Conservation (phyloP, 2,329 filamentous ascomycete species). For the Arthrobotrys megalospora region DNA sequence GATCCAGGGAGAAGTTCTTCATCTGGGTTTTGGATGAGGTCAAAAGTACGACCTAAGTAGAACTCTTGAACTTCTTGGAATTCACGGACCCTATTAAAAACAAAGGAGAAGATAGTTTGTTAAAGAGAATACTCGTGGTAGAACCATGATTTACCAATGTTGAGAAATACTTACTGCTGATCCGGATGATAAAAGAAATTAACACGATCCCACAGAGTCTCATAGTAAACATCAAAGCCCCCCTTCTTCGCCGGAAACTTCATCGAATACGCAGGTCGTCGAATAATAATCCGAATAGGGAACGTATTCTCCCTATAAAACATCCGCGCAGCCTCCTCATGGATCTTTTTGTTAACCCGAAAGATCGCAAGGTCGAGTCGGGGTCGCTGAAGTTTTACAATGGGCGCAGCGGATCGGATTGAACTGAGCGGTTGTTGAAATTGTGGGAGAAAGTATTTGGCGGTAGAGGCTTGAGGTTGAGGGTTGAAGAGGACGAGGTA, state of each 20-base stretch:
- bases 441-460: conserved; percentile 17
- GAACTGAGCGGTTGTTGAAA: conserved; percentile 22
- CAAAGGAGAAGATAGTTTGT: neutral
- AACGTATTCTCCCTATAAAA: conserved; percentile 45
- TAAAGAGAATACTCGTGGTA: neutral
- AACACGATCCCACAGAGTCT: conserved; percentile 23
- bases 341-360: conserved; percentile 29
- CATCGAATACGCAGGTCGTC: conserved; percentile 11
- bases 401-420: conserved; percentile 2
- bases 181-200: conserved; percentile 28
- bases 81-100: neutral
- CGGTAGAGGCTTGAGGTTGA: conserved; percentile 5
- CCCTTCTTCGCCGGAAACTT: conserved; percentile 23
- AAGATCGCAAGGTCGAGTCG: conserved; percentile 26
- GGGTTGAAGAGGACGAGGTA: conserved; percentile 36
- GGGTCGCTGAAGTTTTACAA: conserved; percentile 21
- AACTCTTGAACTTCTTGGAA: conserved; percentile 29
- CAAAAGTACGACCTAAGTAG: conserved; percentile 11
- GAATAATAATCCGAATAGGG: conserved; percentile 23
- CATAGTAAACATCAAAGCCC: conserved; percentile 19
- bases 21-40: conserved; percentile 16
- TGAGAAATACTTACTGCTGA: conserved; percentile 7
- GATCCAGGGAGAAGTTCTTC: conserved; percentile 5
- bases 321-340: conserved; percentile 34
- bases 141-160: neutral